Evolutionary conservation across 768 basidiomycete species (phyloP).

Genomic region (Kwoniella botswanensis): DNA sequence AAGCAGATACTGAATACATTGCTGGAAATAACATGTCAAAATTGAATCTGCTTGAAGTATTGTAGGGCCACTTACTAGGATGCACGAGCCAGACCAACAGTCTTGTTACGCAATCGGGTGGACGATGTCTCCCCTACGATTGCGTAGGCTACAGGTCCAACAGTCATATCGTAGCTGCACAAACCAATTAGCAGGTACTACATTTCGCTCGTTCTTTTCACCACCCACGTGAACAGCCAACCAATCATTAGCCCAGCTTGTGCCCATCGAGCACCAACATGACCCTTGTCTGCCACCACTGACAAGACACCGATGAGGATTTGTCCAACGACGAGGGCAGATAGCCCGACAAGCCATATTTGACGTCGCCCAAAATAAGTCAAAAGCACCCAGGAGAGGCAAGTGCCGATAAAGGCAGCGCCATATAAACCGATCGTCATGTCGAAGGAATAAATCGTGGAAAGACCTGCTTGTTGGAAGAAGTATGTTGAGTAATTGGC

Average conservation of each 20-base stretch:
- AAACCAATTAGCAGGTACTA: slow-evolving; percentile 14
- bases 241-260: slow-evolving; percentile 33
- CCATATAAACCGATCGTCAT: slow-evolving; percentile 34
- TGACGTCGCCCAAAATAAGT: slow-evolving; percentile 49
- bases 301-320: slow-evolving; percentile 35
- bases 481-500: slow-evolving; percentile 32
- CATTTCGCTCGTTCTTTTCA: not conserved
- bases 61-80: slow-evolving; percentile 14
- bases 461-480: slow-evolving; percentile 45
- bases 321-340: slow-evolving; percentile 17
- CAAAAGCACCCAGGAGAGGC: slow-evolving; percentile 45
- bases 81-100: slow-evolving; percentile 43
- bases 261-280: slow-evolving; percentile 26
- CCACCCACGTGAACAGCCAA: slow-evolving; percentile 28
- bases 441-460: slow-evolving; percentile 33
- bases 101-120: slow-evolving; percentile 50
- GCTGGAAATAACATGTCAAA: slow-evolving; percentile 3
- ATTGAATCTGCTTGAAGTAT: not conserved
- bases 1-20: slow-evolving; percentile 29
- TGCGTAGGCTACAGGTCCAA: slow-evolving; percentile 48
- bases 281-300: slow-evolving; percentile 32
- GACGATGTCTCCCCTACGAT: slow-evolving; percentile 48
- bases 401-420: slow-evolving; percentile 44
- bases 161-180: slow-evolving; percentile 40
- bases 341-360: slow-evolving; percentile 32